These are phyloP conservation scores for Colletotrichum kahawae DNA, from an alignment of 2,329 filamentous ascomycete genomes.

Conservation along the genomic window DNA sequence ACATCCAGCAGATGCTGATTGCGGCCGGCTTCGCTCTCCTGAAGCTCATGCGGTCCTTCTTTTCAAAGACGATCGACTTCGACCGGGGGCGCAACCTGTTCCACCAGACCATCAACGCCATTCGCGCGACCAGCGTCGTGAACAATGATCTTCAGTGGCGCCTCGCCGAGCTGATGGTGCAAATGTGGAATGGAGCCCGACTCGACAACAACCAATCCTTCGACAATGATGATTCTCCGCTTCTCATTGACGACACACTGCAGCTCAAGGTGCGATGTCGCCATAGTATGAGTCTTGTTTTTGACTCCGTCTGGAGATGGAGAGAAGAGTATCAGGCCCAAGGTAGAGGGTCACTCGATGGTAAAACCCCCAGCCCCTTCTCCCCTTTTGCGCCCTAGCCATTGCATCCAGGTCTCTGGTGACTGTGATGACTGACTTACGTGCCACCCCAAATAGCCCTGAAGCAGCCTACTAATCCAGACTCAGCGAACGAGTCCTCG, in stretches of 20 bases:
- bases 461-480: slow-evolving; percentile 86
- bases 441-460: slow-evolving; percentile 57
- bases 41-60: slow-evolving; percentile 80
- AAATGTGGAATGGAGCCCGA: slow-evolving; percentile 80
- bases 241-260: slow-evolving; percentile 70
- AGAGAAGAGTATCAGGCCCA: slow-evolving; percentile 78
- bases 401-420: slow-evolving; percentile 24
- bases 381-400: slow-evolving; percentile 9
- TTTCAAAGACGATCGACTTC: slow-evolving; percentile 73
- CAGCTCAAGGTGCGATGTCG: slow-evolving; percentile 83
- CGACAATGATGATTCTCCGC: slow-evolving; percentile 53
- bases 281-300: slow-evolving; percentile 85
- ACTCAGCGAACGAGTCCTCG: slow-evolving; percentile 77
- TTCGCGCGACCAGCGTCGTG: slow-evolving; percentile 75
- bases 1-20: slow-evolving; percentile 86
- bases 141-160: slow-evolving; percentile 82
- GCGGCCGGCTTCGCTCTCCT: slow-evolving; percentile 78
- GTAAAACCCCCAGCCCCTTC: slow-evolving; percentile 50
- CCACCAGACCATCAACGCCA: slow-evolving; percentile 71
- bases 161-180: slow-evolving; percentile 83
- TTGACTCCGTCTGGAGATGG: slow-evolving; percentile 87
- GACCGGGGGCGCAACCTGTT: slow-evolving; percentile 72
- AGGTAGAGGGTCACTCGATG: slow-evolving; percentile 72
- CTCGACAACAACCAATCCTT: slow-evolving; percentile 53
- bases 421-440: slow-evolving; percentile 29